Percentiles rank a stretch among this genome's conserved stretches.
phyloP scores from a whole-genome alignment of 495 filamentous ascomycete species.

The Rhizodiscina lignyota region DNA sequence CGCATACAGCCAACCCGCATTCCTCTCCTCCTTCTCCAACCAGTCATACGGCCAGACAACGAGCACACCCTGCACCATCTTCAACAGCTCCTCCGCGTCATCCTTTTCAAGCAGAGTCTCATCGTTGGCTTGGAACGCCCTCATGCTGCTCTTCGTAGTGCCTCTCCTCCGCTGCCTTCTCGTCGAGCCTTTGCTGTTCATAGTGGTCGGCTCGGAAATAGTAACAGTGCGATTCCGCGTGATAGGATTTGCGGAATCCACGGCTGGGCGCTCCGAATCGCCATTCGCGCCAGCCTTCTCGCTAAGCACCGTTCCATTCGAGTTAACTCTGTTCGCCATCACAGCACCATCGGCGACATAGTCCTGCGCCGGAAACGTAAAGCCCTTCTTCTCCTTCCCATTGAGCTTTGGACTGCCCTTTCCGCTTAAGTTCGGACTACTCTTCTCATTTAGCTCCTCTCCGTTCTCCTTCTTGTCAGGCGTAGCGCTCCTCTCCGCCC shows the following conservation, averaged over 20 bases:
- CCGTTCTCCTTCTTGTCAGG: slow-evolving; percentile 23
- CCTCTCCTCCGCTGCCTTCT: slow-evolving; percentile 46
- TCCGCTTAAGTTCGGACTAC: too few relatives aligned
- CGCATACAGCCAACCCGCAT: slow-evolving; percentile 92
- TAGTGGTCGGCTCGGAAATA: slow-evolving; percentile 3
- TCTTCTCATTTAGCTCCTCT: too few relatives aligned
- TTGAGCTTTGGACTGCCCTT: too few relatives aligned
- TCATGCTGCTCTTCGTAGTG: slow-evolving; percentile 58
- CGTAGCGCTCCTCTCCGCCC: slow-evolving; percentile 9
- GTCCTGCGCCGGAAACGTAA: too few relatives aligned
- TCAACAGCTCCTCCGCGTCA: slow-evolving; percentile 66
- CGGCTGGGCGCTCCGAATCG: not conserved
- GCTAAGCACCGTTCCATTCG: too few relatives aligned
- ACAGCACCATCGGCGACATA: too few relatives aligned
- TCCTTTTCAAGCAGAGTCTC: slow-evolving; percentile 47
- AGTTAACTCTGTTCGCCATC: too few relatives aligned
- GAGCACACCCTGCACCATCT: slow-evolving; percentile 71
- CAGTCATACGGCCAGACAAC: slow-evolving; percentile 93
- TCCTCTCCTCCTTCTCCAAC: slow-evolving; percentile 74
- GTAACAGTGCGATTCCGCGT: not conserved
- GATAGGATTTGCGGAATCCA: not conserved
- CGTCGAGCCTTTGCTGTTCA: slow-evolving; percentile 2
- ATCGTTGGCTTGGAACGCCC: slow-evolving; percentile 52
- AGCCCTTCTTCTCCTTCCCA: not conserved
- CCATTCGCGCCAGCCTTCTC: not conserved